phyloP scores from a whole-genome alignment of 257 asterid species.

The Solanum rostratum region DNA sequence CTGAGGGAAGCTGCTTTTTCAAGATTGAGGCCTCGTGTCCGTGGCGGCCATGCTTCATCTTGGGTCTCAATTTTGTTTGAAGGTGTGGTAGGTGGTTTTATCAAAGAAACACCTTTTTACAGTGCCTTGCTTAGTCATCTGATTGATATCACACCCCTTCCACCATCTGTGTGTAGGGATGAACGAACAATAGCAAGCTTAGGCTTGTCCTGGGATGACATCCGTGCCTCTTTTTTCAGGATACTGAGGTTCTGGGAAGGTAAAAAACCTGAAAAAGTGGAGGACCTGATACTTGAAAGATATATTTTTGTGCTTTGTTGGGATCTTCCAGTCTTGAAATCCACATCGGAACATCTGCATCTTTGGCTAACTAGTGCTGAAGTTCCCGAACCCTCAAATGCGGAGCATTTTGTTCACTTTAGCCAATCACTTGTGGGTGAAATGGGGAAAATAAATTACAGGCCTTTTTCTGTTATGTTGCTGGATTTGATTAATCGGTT shows the following conservation, averaged over 20 bases:
- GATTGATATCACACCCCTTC: conserved; percentile 66
- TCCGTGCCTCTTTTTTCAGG: conserved; percentile 38
- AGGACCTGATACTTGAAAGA: conserved; percentile 77
- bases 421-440: conserved; percentile 44
- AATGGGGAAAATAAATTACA: conserved; percentile 17
- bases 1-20: conserved; percentile 45
- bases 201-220: conserved; percentile 49
- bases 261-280: conserved; percentile 46
- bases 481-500: conserved; percentile 55
- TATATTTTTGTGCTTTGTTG: conserved; percentile 88
- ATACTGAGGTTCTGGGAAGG: conserved; percentile 70
- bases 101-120: conserved; percentile 32
- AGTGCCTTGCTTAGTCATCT: conserved; percentile 54
- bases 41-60: conserved; percentile 37
- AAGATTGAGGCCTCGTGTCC: conserved; percentile 21
- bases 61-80: conserved; percentile 67
- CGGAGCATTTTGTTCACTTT: conserved; percentile 43
- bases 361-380: conserved; percentile 21
- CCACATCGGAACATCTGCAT: conserved; percentile 29
- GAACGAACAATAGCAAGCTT: conserved; percentile 29
- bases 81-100: conserved; percentile 24
- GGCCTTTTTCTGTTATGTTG: conserved; percentile 28
- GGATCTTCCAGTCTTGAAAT: conserved; percentile 52
- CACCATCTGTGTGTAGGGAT: conserved; percentile 49
- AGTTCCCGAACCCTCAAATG: conserved; percentile 35